Conservation (phyloP, 305 asterid species). For the Rubia balearica region DNA sequence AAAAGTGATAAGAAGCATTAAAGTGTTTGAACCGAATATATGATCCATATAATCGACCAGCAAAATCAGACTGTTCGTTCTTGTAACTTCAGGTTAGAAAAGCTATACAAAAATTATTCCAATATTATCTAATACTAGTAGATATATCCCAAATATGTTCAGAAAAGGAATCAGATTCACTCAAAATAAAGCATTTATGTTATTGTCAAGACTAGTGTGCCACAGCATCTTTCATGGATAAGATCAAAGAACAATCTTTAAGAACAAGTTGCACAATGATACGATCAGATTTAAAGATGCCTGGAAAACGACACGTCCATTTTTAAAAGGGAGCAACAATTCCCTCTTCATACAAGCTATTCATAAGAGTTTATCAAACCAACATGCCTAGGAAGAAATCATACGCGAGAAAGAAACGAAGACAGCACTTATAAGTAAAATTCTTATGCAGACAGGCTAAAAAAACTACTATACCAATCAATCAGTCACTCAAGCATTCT, state of each 20-base stretch:
- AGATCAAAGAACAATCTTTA: neutral
- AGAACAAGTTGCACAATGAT: neutral
- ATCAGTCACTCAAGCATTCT: neutral
- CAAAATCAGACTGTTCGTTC: neutral
- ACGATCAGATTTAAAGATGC: neutral
- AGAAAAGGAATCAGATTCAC: conserved; percentile 9
- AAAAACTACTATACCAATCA: neutral
- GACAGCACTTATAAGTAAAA: neutral
- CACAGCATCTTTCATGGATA: neutral
- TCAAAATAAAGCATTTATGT: conserved; percentile 1
- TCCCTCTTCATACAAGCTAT: neutral
- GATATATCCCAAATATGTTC: neutral
- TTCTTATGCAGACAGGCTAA: neutral
- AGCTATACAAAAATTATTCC: neutral
- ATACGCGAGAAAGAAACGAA: neutral
- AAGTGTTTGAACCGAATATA: neutral
- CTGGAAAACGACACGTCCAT: neutral
- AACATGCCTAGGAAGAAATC: neutral
- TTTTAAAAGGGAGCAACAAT: neutral
- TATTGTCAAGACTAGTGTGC: neutral
- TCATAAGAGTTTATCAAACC: neutral
- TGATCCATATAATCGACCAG: neutral
- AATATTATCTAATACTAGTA: neutral
- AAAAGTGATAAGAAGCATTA: neutral
- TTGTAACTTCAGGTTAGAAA: neutral